These are phyloP conservation scores for Eucalyptus sideroxylon DNA, from an alignment of 345 rosid genomes.

Conservation along the genomic window DNA sequence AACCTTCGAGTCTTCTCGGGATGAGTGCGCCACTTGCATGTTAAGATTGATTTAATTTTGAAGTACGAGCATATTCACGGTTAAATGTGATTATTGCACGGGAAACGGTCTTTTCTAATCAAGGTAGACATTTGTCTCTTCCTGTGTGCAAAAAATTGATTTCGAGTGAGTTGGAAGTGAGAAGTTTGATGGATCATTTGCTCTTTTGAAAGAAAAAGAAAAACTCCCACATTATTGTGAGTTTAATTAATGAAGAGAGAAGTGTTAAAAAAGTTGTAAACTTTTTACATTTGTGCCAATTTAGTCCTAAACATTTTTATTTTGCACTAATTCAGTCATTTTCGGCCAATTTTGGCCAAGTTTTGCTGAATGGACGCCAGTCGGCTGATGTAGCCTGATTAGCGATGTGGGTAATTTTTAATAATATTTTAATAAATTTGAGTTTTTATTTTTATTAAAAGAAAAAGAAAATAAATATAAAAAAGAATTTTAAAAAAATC, in stretches of 20 bases:
- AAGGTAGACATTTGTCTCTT: neutral
- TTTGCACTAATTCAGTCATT: accelerated
- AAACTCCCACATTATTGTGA: neutral
- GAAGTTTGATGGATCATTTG: neutral
- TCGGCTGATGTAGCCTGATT: accelerated
- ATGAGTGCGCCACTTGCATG: neutral
- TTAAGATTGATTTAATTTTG: neutral
- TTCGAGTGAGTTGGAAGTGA: neutral
- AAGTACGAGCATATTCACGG: neutral
- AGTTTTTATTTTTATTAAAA: too few relatives aligned
- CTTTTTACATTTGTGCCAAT: accelerated
- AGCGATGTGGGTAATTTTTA: too few relatives aligned
- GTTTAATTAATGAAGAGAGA: neutral
- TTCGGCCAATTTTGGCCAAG: accelerated
- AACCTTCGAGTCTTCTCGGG: neutral
- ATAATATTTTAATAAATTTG: too few relatives aligned
- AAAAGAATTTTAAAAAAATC: too few relatives aligned
- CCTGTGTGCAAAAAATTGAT: neutral
- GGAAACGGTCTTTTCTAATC: neutral
- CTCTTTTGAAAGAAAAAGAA: neutral
- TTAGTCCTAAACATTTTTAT: accelerated
- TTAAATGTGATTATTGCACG: neutral
- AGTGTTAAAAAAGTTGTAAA: too few relatives aligned
- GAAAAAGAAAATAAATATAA: too few relatives aligned
- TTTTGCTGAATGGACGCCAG: accelerated